Evolutionary conservation across 164 flowering plant species (phyloP).

Genomic region (Piper longum): DNA sequence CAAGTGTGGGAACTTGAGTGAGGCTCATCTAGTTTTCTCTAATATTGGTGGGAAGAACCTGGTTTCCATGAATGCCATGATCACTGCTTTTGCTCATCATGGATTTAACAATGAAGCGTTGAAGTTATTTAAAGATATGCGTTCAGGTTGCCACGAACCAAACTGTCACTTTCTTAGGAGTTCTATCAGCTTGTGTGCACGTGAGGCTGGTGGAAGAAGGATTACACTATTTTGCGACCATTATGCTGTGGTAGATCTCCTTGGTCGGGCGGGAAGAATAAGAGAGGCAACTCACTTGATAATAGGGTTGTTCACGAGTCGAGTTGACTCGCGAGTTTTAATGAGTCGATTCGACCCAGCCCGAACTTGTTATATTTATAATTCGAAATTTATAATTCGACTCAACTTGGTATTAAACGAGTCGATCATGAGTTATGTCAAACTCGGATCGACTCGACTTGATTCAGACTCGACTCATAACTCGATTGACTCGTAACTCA

Average conservation of each 20-base stretch:
- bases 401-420: no score
- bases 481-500: no score
- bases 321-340: no score
- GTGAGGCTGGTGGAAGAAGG: slow-evolving; percentile 32
- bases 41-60: slow-evolving; percentile 17
- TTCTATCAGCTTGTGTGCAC: slow-evolving; percentile 35
- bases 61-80: slow-evolving; percentile 31
- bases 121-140: slow-evolving; percentile 18
- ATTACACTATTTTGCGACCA: slow-evolving; percentile 25
- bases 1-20: slow-evolving; percentile 29
- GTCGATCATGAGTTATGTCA: no score
- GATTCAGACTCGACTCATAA: no score
- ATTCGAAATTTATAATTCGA: no score
- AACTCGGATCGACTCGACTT: no score
- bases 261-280: slow-evolving; percentile 30
- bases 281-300: slow-evolving; percentile 29
- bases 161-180: slow-evolving; percentile 27
- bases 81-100: slow-evolving; percentile 37
- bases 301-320: no score
- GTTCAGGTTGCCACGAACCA: slow-evolving; percentile 16
- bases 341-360: no score
- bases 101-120: slow-evolving; percentile 31
- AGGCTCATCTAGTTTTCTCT: slow-evolving; percentile 22
- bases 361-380: no score
- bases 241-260: slow-evolving; percentile 43